Percentiles rank a stretch among this genome's conserved stretches.
Evolutionary conservation across 805 yeast genomes (phyloP).

Genomic region (Starmerella scarabaei): DNA sequence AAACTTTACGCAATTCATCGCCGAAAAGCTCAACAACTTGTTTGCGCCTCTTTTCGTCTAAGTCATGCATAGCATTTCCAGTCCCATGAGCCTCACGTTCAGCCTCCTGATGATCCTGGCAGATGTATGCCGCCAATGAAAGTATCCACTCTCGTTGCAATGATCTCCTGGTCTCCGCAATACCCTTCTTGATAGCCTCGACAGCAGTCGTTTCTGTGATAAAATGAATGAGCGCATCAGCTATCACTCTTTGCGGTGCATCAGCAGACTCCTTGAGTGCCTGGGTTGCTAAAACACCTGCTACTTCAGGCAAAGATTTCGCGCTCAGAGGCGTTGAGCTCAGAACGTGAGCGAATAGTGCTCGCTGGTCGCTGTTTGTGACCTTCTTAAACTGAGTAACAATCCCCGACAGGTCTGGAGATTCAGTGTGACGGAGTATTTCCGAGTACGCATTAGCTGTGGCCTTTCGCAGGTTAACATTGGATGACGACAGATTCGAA

Average conservation of each 20-base stretch:
- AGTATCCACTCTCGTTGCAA: conserved; percentile 56
- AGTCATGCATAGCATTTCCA: neutral
- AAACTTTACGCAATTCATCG: conserved; percentile 12
- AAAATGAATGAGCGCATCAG: conserved; percentile 34
- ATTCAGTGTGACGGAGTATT: conserved; percentile 25
- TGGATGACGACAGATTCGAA: conserved; percentile 54
- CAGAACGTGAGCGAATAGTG: conserved; percentile 37
- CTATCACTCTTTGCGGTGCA: conserved; percentile 37
- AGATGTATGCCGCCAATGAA: conserved; percentile 33
- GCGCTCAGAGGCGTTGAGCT: conserved; percentile 12
- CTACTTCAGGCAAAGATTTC: conserved; percentile 24
- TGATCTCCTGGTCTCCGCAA: conserved; percentile 49
- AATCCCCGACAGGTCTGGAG: conserved; percentile 38
- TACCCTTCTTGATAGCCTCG: conserved; percentile 39
- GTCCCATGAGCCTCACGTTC: too few relatives aligned
- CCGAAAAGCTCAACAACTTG: conserved; percentile 22
- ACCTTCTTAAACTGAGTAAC: conserved; percentile 46
- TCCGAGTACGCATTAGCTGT: conserved; percentile 31
- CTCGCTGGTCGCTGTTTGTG: conserved; percentile 54
- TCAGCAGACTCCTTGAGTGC: conserved; percentile 70
- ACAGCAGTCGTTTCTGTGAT: conserved; percentile 14
- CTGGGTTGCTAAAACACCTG: conserved; percentile 37
- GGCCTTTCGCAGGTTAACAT: conserved; percentile 45
- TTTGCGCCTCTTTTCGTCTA: too few relatives aligned
- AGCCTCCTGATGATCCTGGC: too few relatives aligned